Conservation (phyloP, 2,329 filamentous ascomycete genomes). For the Eutypella sp. region DNA sequence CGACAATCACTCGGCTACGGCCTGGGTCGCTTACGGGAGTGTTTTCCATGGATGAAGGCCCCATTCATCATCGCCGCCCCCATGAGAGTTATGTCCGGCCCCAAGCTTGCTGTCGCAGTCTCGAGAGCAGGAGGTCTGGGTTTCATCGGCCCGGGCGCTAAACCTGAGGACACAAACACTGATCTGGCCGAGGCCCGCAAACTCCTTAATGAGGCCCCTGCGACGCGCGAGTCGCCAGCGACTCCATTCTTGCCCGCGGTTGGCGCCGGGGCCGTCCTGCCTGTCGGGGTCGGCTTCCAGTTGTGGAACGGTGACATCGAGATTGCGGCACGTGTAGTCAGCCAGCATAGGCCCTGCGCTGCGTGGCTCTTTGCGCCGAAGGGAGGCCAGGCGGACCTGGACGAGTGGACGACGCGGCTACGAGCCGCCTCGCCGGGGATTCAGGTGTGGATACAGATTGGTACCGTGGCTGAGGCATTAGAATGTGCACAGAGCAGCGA, state of each 20-base stretch:
- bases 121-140: slow-evolving; percentile 67
- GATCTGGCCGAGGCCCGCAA: slow-evolving; percentile 27
- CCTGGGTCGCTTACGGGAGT: background rate
- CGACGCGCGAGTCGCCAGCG: slow-evolving; percentile 6
- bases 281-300: slow-evolving; percentile 43
- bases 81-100: slow-evolving; percentile 60
- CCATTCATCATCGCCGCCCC: slow-evolving; percentile 57
- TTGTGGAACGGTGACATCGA: slow-evolving; percentile 38
- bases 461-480: slow-evolving; percentile 41
- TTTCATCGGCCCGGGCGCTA: slow-evolving; percentile 37
- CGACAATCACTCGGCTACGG: background rate
- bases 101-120: slow-evolving; percentile 54
- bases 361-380: slow-evolving; percentile 45
- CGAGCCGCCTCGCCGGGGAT: slow-evolving; percentile 34
- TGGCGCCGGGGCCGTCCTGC: too few relatives aligned
- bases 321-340: slow-evolving; percentile 24
- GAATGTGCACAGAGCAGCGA: slow-evolving; percentile 27
- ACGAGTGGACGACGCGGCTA: slow-evolving; percentile 41
- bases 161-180: slow-evolving; percentile 24
- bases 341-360: slow-evolving; percentile 29
- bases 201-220: slow-evolving; percentile 7
- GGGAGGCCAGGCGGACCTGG: slow-evolving; percentile 29
- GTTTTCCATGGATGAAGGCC: slow-evolving; percentile 30
- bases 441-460: slow-evolving; percentile 49
- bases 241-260: too few relatives aligned